Evolutionary conservation across 345 rosid genomes (phyloP).

Genomic region (Diplotaxis tenuifolia): DNA sequence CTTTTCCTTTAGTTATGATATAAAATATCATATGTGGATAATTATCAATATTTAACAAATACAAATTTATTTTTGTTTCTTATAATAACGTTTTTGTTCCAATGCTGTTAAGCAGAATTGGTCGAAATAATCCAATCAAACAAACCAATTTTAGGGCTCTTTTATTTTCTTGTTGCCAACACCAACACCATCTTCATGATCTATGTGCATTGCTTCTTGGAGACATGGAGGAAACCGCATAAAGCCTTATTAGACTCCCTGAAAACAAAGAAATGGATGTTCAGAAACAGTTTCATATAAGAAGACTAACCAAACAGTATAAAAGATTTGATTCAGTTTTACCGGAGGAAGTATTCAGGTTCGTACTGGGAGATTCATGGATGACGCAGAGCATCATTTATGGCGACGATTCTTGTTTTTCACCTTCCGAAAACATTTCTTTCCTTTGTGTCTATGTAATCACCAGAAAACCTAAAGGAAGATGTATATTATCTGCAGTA

Average conservation of each 20-base stretch:
- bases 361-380: constrained; percentile 61
- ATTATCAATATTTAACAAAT: no score
- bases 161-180: constrained; percentile 42
- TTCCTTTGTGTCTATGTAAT: constrained; percentile 57
- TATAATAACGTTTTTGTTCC: no score
- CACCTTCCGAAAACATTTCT: constrained; percentile 58
- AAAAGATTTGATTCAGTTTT: not conserved
- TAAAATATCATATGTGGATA: no score
- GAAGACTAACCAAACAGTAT: not conserved
- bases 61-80: no score
- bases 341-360: constrained; percentile 56
- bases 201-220: constrained; percentile 34
- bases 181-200: constrained; percentile 48
- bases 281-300: not conserved
- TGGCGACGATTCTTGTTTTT: constrained; percentile 62
- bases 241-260: constrained; percentile 85
- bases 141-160: constrained; percentile 52
- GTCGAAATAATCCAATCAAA: constrained; percentile 86
- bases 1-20: no score
- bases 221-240: constrained; percentile 68
- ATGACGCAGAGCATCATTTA: constrained; percentile 71
- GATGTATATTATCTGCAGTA: constrained; percentile 88
- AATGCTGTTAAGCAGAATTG: no score
- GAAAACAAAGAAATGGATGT: not conserved
- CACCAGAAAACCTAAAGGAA: constrained; percentile 72